Conservation (phyloP, 768 basidiomycete species). For the Boletus rubropictus region DNA sequence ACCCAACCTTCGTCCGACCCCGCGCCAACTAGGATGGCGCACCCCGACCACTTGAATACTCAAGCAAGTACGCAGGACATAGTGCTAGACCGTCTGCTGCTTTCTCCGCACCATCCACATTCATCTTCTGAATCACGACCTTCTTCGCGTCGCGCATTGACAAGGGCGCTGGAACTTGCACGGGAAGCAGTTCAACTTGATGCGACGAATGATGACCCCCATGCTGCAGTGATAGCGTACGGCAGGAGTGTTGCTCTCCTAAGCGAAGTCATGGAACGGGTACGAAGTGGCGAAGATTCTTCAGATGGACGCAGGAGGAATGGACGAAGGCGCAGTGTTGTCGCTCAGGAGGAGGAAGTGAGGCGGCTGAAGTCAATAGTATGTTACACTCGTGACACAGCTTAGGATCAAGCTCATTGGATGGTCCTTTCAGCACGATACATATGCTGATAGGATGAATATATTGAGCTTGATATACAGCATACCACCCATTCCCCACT, state of each 20-base stretch:
- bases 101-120: slow-evolving; percentile 42
- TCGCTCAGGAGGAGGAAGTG: slow-evolving; percentile 91
- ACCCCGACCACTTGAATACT: slow-evolving; percentile 17
- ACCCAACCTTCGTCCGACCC: slow-evolving; percentile 52
- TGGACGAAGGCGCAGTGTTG: slow-evolving; percentile 67
- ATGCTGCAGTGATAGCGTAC: slow-evolving; percentile 86
- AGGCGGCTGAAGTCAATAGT: slow-evolving; percentile 82
- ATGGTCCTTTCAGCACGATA: slow-evolving; percentile 65
- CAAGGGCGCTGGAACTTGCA: slow-evolving; percentile 79
- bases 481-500: slow-evolving; percentile 71
- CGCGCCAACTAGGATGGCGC: slow-evolving; percentile 48
- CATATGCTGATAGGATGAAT: slow-evolving; percentile 91
- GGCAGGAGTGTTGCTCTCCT: slow-evolving; percentile 80
- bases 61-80: slow-evolving; percentile 35
- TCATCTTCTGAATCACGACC: slow-evolving; percentile 43
- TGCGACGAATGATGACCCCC: slow-evolving; percentile 80
- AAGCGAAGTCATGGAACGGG: slow-evolving; percentile 89
- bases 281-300: slow-evolving; percentile 78
- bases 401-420: slow-evolving; percentile 13
- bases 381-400: slow-evolving; percentile 33
- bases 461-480: slow-evolving; percentile 87
- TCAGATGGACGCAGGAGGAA: slow-evolving; percentile 57
- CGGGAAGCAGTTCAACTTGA: slow-evolving; percentile 88
- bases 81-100: slow-evolving; percentile 38
- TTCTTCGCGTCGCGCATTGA: slow-evolving; percentile 82